Conservation (phyloP, 2,329 filamentous ascomycete species). For the Sclerotinia minor region DNA sequence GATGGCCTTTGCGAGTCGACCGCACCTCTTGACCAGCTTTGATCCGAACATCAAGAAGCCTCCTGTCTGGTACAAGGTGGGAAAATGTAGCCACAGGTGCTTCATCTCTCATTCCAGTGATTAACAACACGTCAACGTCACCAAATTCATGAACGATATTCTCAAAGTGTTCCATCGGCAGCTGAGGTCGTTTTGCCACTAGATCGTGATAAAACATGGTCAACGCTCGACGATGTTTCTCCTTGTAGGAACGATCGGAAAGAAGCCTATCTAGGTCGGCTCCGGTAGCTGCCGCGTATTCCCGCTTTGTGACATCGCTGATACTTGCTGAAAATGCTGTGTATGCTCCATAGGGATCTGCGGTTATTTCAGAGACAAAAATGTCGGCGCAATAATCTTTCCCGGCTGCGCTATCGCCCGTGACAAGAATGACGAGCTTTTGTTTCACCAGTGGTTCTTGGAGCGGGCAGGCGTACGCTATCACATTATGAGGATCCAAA, state of each 20-base stretch:
- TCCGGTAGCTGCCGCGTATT: constrained; percentile 53
- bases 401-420: constrained; percentile 54
- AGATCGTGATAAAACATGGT: constrained; percentile 53
- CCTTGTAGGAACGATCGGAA: constrained; percentile 59
- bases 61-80: constrained; percentile 54
- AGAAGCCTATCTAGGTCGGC: constrained; percentile 52
- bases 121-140: constrained; percentile 56
- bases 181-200: constrained; percentile 45
- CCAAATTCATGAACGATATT: constrained; percentile 45
- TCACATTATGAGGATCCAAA: constrained; percentile 52
- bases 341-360: constrained; percentile 37
- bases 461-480: constrained; percentile 58
- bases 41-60: constrained; percentile 56
- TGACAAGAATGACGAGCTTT: constrained; percentile 53
- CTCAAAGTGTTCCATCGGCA: constrained; percentile 49
- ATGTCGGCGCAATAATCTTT: constrained; percentile 60
- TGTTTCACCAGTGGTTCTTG: constrained; percentile 41
- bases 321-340: constrained; percentile 52
- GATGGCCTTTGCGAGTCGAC: constrained; percentile 42
- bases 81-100: constrained; percentile 55
- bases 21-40: constrained; percentile 45
- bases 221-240: constrained; percentile 56
- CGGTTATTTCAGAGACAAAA: constrained; percentile 50
- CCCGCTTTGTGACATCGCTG: constrained; percentile 57
- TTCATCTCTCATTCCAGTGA: constrained; percentile 56